Base-by-base conservation (phyloP, 768 basidiomycete species). In the Leccinum broughii region DNA sequence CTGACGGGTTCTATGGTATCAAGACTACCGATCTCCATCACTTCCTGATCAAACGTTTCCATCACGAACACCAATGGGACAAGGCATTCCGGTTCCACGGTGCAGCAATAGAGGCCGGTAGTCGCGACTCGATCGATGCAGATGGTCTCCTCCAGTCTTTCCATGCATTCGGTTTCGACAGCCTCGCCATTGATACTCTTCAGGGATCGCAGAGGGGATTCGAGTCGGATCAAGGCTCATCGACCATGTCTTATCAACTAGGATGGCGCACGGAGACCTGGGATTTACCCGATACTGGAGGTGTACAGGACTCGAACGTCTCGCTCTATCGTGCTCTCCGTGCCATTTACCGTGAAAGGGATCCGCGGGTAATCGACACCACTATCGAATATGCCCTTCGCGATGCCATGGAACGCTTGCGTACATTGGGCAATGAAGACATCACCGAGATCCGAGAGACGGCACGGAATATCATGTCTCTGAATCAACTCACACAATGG, bases 1-100 rank as follows among this genome's bases (percentile, higher is more conserved):
- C 95, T 0, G 97, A 99, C 67, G 95, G 97, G 2, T 99, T 99
- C 72, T 99, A 99, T 73, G 94, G 94, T 6, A 94, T 98, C 60
- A 81, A 88, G 62, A 86, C 89, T 7, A 75, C 81, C 34, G 86
- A 98, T 68, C 82, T 92, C n/a, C 83, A 85, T 26, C 81, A 84
- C 49, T 90, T 95, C 58, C 81, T 99, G 37, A 80, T 95, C 55
- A 89, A 86, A 62, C 85, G 93, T 10, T 88, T 96, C 62, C 91
- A 93, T 65, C 97, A 99, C 63, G 97, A 99, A 72, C 82, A 87
- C 20, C 89, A 95, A 69, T 96, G 94, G 91, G 86, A 89, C 50
- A 92, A 90, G 68, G 94, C 95, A 0, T 93, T 98, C 66, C 84
- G 83, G 34, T 92, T 92, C 65, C 92, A 97, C 63, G 95, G 94